Conservation (phyloP, 2,329 filamentous ascomycete genomes). For the Tolypocladium guangdongense region DNA sequence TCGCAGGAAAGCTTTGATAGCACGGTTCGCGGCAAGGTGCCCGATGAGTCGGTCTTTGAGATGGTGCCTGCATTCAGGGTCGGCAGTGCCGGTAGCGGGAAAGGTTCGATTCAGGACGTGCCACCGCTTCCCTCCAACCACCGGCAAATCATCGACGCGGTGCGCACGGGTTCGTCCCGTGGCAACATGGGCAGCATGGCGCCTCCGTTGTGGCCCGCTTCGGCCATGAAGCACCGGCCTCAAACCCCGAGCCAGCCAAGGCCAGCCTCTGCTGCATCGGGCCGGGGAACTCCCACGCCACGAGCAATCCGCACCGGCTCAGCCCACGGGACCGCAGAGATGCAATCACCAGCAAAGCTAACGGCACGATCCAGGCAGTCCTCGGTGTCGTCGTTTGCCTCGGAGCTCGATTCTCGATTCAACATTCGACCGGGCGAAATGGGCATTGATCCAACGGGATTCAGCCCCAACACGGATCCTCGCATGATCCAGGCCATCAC, state of each 20-base stretch:
- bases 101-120: conserved; percentile 27
- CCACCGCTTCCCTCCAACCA: conserved; percentile 78
- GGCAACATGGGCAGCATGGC: conserved; percentile 54
- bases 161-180: conserved; percentile 46
- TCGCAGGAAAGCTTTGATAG: conserved; percentile 41
- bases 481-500: conserved; percentile 99
- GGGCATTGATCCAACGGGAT: conserved; percentile 41
- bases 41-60: conserved; percentile 28
- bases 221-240: conserved; percentile 49
- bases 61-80: conserved; percentile 41
- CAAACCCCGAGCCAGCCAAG: conserved; percentile 47
- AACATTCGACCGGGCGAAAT: conserved; percentile 54
- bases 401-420: conserved; percentile 86
- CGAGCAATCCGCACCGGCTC: conserved; percentile 34
- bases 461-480: conserved; percentile 71
- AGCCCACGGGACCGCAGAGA: conserved; percentile 33
- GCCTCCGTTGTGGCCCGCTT: conserved; percentile 74
- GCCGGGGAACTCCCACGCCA: conserved; percentile 48
- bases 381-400: conserved; percentile 90
- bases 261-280: conserved; percentile 33
- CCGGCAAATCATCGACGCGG: conserved; percentile 73
- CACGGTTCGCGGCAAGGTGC: conserved; percentile 25
- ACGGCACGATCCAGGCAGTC: conserved; percentile 41
- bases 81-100: conserved; percentile 61
- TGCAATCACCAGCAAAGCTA: conserved; percentile 36